Evolutionary conservation across 2,329 filamentous ascomycete genomes (phyloP).

Genomic region (Emericellopsis atlantica): DNA sequence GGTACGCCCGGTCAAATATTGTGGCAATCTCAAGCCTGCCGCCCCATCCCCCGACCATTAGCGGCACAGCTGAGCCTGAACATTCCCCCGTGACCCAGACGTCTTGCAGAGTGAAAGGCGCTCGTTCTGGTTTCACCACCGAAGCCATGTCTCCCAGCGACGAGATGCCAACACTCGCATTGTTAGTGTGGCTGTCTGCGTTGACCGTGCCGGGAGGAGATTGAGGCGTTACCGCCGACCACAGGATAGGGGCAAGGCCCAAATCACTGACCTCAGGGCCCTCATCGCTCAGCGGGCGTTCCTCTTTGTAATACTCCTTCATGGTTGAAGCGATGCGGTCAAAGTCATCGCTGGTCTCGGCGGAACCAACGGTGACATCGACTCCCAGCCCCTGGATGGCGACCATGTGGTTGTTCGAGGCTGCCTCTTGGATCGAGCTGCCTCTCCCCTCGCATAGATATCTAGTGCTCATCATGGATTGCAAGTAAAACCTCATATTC

Average conservation of each 20-base stretch:
- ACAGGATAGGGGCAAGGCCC: neutral
- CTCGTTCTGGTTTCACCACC: neutral
- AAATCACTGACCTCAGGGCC: neutral
- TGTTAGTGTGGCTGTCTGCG: neutral
- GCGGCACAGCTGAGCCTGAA: neutral
- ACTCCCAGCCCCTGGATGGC: neutral
- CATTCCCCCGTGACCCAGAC: neutral
- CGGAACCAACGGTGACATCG: neutral
- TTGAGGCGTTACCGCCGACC: neutral
- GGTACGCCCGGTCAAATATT: neutral
- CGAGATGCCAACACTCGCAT: neutral
- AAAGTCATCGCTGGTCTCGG: neutral
- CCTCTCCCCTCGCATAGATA: neutral
- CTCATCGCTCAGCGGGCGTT: neutral
- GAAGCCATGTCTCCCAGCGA: constrained; percentile 1
- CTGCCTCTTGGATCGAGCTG: neutral
- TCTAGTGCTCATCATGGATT: neutral
- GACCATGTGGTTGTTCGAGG: neutral
- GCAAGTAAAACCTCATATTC: neutral
- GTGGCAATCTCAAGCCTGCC: neutral
- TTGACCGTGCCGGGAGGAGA: neutral
- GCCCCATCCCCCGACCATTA: neutral
- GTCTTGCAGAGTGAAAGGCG: neutral
- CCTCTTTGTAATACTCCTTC: neutral
- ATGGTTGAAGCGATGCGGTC: neutral